Conservation (phyloP, 2,329 filamentous ascomycete genomes). For the Daldinia sp. region DNA sequence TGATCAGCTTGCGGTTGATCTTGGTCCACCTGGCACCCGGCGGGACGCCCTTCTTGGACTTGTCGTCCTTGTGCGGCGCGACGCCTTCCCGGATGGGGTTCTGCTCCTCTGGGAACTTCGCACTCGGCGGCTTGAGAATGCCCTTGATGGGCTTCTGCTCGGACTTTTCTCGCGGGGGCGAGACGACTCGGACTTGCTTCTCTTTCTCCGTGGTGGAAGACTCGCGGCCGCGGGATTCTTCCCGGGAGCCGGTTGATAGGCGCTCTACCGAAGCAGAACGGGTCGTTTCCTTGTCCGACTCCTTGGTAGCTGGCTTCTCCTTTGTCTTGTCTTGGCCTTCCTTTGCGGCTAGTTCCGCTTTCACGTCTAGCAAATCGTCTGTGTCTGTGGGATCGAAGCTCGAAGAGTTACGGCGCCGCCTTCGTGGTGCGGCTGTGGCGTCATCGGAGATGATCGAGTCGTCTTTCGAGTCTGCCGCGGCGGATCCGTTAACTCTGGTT, state of each 20-base stretch:
- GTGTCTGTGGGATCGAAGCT: constrained; percentile 67
- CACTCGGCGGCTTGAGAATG: constrained; percentile 85
- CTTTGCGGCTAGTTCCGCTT: constrained; percentile 63
- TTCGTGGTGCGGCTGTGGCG: constrained; percentile 54
- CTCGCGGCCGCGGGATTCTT: constrained; percentile 60
- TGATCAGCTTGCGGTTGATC: constrained; percentile 88
- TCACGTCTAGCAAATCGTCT: constrained; percentile 62
- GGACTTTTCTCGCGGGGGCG: constrained; percentile 73
- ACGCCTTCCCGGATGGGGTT: constrained; percentile 89
- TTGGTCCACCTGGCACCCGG: constrained; percentile 91
- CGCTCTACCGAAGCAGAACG: constrained; percentile 37
- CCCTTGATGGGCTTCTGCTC: constrained; percentile 80
- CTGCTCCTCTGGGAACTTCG: constrained; percentile 87
- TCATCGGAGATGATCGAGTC: constrained; percentile 57
- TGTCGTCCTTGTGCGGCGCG: constrained; percentile 90
- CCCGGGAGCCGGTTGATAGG: constrained; percentile 37
- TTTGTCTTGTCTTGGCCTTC: constrained; percentile 50
- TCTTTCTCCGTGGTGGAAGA: constrained; percentile 55
- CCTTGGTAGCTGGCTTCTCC: constrained; percentile 39
- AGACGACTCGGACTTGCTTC: constrained; percentile 75
- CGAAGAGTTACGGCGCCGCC: constrained; percentile 55
- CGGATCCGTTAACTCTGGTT: constrained; percentile 37
- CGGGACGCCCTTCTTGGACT: constrained; percentile 78
- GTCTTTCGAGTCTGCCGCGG: constrained; percentile 50
- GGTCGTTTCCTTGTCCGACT: constrained; percentile 36